Conservation (phyloP, 805 yeast species). For the Monosporozyma servazzii region DNA sequence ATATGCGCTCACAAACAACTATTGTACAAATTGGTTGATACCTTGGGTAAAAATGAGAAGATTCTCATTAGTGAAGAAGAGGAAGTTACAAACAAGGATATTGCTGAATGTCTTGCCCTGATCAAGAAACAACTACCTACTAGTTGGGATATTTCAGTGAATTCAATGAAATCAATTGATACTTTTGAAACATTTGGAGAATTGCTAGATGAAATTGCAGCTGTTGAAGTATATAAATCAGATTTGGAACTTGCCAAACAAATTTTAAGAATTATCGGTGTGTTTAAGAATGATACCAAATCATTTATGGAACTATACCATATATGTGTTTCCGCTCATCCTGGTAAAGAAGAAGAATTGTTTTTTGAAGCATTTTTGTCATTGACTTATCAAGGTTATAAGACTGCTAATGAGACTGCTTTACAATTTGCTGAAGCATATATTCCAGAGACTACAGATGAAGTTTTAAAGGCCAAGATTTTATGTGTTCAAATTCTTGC, state of each 20-base stretch:
- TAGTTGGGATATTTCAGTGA: not conserved
- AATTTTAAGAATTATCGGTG: slow-evolving; percentile 16
- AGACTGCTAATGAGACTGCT: slow-evolving; percentile 22
- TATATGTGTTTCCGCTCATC: slow-evolving; percentile 32
- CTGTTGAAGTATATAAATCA: slow-evolving; percentile 28
- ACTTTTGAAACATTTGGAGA: slow-evolving; percentile 8
- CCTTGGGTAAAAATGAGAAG: slow-evolving; percentile 10
- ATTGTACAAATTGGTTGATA: slow-evolving; percentile 9
- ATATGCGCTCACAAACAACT: slow-evolving; percentile 6
- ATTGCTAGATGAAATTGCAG: slow-evolving; percentile 23
- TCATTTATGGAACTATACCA: slow-evolving; percentile 33
- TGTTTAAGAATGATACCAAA: slow-evolving; percentile 14
- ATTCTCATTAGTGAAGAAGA: slow-evolving; percentile 11
- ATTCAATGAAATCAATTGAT: not conserved
- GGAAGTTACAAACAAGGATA: slow-evolving; percentile 3
- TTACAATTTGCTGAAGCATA: slow-evolving; percentile 33
- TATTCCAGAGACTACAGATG: slow-evolving; percentile 23
- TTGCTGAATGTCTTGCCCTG: slow-evolving; percentile 1
- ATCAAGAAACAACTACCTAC: slow-evolving; percentile 3
- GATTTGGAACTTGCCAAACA: slow-evolving; percentile 19
- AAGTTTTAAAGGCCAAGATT: slow-evolving; percentile 26
- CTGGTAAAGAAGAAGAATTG: slow-evolving; percentile 33
- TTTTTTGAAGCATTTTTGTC: slow-evolving; percentile 35
- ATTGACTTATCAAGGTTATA: slow-evolving; percentile 35
- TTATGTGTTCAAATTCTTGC: slow-evolving; percentile 37